These are phyloP conservation scores for Sclerotinia sclerotiorum DNA, from an alignment of 2,329 filamentous ascomycete species.

Conservation along the genomic window DNA sequence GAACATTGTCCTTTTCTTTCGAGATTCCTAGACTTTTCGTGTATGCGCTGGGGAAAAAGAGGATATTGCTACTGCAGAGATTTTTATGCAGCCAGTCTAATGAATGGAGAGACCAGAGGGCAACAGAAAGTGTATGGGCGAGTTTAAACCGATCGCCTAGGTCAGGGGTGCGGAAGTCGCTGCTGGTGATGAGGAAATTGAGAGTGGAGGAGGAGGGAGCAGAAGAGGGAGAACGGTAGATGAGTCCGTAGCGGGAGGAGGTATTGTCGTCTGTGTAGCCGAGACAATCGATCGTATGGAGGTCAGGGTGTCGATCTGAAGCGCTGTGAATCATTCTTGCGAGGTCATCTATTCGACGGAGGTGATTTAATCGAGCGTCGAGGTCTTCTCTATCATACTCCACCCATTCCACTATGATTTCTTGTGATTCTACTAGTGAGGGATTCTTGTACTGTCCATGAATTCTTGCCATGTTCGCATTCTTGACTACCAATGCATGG, in stretches of 20 bases:
- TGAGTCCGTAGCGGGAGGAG: constrained; percentile 46
- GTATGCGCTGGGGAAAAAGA: constrained; percentile 47
- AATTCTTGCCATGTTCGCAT: constrained; percentile 33
- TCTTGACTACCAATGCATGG: constrained; percentile 37
- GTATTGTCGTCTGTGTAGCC: constrained; percentile 48
- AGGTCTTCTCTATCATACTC: constrained; percentile 45
- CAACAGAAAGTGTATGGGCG: constrained; percentile 46
- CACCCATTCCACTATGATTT: constrained; percentile 49
- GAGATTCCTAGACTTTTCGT: constrained; percentile 35
- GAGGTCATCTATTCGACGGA: constrained; percentile 49
- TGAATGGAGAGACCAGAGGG: constrained; percentile 52
- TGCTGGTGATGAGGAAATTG: constrained; percentile 44
- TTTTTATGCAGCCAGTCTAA: constrained; percentile 54
- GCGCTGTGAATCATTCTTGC: constrained; percentile 50
- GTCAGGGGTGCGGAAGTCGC: constrained; percentile 47
- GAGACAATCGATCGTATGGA: constrained; percentile 43
- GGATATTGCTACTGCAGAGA: constrained; percentile 43
- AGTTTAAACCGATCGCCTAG: constrained; percentile 47
- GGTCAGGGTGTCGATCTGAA: constrained; percentile 45
- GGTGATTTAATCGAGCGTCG: constrained; percentile 46
- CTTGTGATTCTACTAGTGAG: constrained; percentile 32
- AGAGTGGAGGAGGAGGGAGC: constrained; percentile 44
- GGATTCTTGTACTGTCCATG: constrained; percentile 42
- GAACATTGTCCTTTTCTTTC: constrained; percentile 40
- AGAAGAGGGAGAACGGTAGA: constrained; percentile 43